These are phyloP conservation scores for Geotrichum klebahnii DNA, from an alignment of 1,139 yeast species.

Conservation along the genomic window DNA sequence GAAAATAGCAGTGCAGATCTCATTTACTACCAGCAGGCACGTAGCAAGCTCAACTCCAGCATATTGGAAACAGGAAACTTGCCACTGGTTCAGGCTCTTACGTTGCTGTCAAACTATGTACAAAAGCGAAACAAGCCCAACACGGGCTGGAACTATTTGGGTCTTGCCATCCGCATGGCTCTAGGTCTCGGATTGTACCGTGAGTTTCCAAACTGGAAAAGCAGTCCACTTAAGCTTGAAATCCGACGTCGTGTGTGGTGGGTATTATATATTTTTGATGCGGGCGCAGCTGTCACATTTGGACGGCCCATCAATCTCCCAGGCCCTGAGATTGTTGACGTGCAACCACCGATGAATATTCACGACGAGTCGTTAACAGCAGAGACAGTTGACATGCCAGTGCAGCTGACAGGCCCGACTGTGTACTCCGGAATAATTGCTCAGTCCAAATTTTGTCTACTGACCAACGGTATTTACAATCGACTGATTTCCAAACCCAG, in stretches of 20 bases:
- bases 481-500: slow-evolving; percentile 49
- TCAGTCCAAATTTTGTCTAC: slow-evolving; percentile 51
- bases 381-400: slow-evolving; percentile 34
- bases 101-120: slow-evolving; percentile 55
- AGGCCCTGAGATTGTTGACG: slow-evolving; percentile 49
- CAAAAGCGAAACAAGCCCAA: slow-evolving; percentile 62
- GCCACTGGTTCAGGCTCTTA: slow-evolving; percentile 50
- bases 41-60: slow-evolving; percentile 37
- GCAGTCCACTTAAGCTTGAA: slow-evolving; percentile 35
- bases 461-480: slow-evolving; percentile 52
- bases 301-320: slow-evolving; percentile 66
- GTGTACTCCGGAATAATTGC: slow-evolving; percentile 57
- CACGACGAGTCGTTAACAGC: slow-evolving; percentile 46
- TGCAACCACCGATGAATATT: slow-evolving; percentile 49
- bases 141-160: slow-evolving; percentile 63
- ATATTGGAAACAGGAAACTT: slow-evolving; percentile 51
- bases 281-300: slow-evolving; percentile 61
- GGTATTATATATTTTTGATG: slow-evolving; percentile 59
- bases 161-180: slow-evolving; percentile 64
- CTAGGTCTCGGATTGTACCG: slow-evolving; percentile 61
- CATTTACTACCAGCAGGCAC: slow-evolving; percentile 52
- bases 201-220: slow-evolving; percentile 44
- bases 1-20: slow-evolving; percentile 51
- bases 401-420: slow-evolving; percentile 43
- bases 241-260: slow-evolving; percentile 39